A percentile compares a stretch with the other conserved stretches of the same genome.
Evolutionary conservation across 106 monocot species (phyloP).

Genomic region (Allium fistulosum): DNA sequence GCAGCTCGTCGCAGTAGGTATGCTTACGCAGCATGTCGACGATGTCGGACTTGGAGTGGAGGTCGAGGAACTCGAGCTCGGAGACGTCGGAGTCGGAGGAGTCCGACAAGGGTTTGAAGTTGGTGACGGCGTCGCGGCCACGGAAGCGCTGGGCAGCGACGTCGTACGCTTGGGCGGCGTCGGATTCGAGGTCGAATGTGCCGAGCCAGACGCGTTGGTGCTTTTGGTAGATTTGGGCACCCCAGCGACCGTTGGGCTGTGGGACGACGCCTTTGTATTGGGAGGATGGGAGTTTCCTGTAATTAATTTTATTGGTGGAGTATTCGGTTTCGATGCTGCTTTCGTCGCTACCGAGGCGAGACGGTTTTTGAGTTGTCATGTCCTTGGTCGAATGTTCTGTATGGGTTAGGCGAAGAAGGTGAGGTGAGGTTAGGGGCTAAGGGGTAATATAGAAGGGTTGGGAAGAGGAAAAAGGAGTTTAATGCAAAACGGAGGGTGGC

Average conservation of each 20-base stretch:
- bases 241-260: slow-evolving; percentile 84
- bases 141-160: slow-evolving; percentile 64
- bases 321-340: not conserved
- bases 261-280: slow-evolving; percentile 71
- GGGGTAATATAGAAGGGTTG: too few relatives aligned
- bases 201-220: slow-evolving; percentile 81
- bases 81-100: slow-evolving; percentile 9
- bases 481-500: too few relatives aligned
- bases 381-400: too few relatives aligned
- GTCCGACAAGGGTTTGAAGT: slow-evolving; percentile 39
- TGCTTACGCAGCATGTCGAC: slow-evolving; percentile 79
- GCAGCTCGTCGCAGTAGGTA: slow-evolving; percentile 66
- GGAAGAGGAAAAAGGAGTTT: too few relatives aligned
- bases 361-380: not conserved
- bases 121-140: slow-evolving; percentile 59
- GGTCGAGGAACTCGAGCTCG: slow-evolving; percentile 23
- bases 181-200: slow-evolving; percentile 47
- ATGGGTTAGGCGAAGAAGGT: too few relatives aligned
- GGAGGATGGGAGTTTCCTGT: slow-evolving; percentile 59
- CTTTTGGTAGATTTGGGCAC: slow-evolving; percentile 78
- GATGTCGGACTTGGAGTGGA: slow-evolving; percentile 56
- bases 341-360: not conserved
- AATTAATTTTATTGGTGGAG: not conserved
- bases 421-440: too few relatives aligned
- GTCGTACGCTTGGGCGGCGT: slow-evolving; percentile 56